phyloP scores from a whole-genome alignment of 1,284 basidiomycete genomes.

The Quambalaria eucalypti region DNA sequence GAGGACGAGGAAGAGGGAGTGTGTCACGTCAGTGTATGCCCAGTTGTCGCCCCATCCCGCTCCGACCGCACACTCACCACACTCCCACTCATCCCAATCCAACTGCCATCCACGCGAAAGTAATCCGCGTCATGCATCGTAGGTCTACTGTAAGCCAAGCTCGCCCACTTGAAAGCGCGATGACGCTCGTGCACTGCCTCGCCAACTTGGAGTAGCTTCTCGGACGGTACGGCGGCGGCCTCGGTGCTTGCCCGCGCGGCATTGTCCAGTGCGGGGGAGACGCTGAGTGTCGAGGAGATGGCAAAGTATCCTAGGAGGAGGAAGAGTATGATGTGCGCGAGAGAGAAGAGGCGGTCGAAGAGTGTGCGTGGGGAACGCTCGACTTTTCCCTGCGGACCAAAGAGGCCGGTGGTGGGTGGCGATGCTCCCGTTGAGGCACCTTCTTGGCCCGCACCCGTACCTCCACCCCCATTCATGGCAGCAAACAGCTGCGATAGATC shows the following conservation, averaged over 20 bases:
- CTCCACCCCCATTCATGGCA: background rate
- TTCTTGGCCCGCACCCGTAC: too few relatives aligned
- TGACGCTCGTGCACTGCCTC: background rate
- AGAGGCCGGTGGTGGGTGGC: background rate
- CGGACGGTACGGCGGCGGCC: background rate
- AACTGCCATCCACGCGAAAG: conserved; percentile 3
- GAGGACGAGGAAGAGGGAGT: background rate
- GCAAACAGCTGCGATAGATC: conserved; percentile 3
- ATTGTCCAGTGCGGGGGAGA: background rate
- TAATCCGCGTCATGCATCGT: background rate
- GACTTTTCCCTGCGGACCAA: background rate
- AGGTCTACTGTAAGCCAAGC: conserved; percentile 23
- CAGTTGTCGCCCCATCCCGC: background rate
- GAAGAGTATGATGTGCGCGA: conserved; percentile 4
- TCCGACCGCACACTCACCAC: conserved; percentile 4
- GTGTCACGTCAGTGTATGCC: background rate
- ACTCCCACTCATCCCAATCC: background rate
- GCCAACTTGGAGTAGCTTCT: background rate
- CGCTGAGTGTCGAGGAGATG: background rate
- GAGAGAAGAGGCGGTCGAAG: conserved; percentile 5
- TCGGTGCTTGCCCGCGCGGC: too few relatives aligned
- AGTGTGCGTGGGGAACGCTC: background rate
- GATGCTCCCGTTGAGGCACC: conserved; percentile 4
- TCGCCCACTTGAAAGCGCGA: conserved; percentile 22
- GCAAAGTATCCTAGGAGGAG: conserved; percentile 6